Evolutionary conservation across 2,329 filamentous ascomycete species (phyloP), one percentile per base, ranked within the genome.

Genomic region (Balansia obtecta): DNA sequence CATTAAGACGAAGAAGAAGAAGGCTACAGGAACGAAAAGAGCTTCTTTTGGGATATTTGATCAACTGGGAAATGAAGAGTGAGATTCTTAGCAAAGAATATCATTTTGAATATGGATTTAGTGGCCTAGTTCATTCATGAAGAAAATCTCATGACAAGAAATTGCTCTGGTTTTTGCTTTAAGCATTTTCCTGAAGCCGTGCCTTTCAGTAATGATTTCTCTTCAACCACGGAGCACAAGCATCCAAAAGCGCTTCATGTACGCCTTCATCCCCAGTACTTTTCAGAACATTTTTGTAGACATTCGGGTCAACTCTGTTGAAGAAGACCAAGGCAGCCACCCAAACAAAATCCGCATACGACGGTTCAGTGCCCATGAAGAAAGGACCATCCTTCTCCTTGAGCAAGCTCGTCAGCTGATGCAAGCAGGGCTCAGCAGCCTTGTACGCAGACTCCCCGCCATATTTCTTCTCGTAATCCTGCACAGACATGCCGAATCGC

Each of bases 311-410:
- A 4, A 71, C 55, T 1, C 60, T 56, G 52, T 63, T 56, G 50
- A 61, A 45, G 39, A 74, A 76, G 4, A 74, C 62, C 51, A 82
- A 54, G 34, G 68, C 66, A 1, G 68, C 69, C 0, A 72, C 72
- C 58, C 80, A 74, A 2, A 79, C 67, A 50, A 86, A 77, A 59
- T 82, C 80, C 4, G 73, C 74, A 60, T 77, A 84, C 38, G 70
- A 71, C 4, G 72, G 66, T 52, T 70, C 71, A 45, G 73, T 64
- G 0, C 84, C 84, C 53, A 76, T 46, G 50, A 86, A 79, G 60
- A 78, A 86, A 0, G 78, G 77, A 0, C 84, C 83, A 0, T 73
- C 70, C 0, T 75, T 75, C 63, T 80, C 75, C 56, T 73, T 73
- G 54, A 86, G 58, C 30, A 50, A 39, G 4, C 12, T 22, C 16